Percentiles rank a stretch among this genome's conserved stretches.
Evolutionary conservation across 768 basidiomycete genomes (phyloP).

Genomic region (Macrolepiota albuminosa): DNA sequence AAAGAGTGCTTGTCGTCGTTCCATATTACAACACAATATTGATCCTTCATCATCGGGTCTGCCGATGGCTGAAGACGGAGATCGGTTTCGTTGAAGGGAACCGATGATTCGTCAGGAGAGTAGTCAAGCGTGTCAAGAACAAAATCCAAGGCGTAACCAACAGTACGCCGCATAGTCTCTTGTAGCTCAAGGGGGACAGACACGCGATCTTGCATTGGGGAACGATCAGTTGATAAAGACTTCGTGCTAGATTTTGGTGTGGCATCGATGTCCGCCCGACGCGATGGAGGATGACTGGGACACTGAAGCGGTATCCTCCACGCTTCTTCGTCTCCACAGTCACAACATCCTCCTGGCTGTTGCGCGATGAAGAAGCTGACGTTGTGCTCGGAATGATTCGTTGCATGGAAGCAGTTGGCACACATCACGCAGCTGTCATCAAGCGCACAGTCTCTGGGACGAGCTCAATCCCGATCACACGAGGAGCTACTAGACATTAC

Average conservation of each 20-base stretch:
- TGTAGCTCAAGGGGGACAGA: conserved; percentile 60
- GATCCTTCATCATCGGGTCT: conserved; percentile 76
- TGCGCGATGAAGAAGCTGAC: conserved; percentile 91
- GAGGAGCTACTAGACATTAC: conserved; percentile 25
- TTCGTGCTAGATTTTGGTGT: conserved; percentile 39
- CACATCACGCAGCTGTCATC: conserved; percentile 92
- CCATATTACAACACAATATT: conserved; percentile 84
- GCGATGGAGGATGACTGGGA: conserved; percentile 67
- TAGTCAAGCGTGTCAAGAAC: conserved; percentile 78
- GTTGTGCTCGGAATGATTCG: conserved; percentile 84
- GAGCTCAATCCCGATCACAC: background rate
- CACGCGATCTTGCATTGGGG: conserved; percentile 53
- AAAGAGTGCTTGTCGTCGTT: conserved; percentile 97
- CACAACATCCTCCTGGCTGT: conserved; percentile 90
- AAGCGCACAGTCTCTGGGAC: conserved; percentile 77
- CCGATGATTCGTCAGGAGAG: conserved; percentile 73
- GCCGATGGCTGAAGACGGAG: conserved; percentile 70
- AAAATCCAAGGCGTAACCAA: conserved; percentile 78
- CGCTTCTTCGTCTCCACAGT: conserved; percentile 89
- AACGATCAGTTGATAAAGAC: conserved; percentile 46
- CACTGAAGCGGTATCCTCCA: conserved; percentile 71
- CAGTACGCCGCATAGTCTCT: conserved; percentile 69
- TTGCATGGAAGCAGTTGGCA: conserved; percentile 82
- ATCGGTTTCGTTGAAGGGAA: conserved; percentile 62
- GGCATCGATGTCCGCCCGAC: conserved; percentile 22